phyloP scores from a whole-genome alignment of 2,329 filamentous ascomycete genomes.

The Beauveria sp. region DNA sequence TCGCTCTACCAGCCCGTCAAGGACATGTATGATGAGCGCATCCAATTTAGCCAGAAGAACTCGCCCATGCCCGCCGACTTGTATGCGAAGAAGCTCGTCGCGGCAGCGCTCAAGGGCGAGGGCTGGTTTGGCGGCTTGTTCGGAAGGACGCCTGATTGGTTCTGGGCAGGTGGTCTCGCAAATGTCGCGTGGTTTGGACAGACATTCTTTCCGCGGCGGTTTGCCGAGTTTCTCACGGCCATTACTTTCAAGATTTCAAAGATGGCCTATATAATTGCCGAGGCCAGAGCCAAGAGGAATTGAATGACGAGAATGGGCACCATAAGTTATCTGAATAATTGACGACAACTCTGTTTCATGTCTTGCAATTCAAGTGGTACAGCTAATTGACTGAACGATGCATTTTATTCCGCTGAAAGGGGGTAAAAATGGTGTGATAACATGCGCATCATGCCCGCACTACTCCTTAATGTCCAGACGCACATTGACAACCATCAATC shows the following conservation, averaged over 20 bases:
- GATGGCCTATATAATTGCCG: conserved; percentile 19
- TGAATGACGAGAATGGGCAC: conserved; percentile 1
- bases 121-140: conserved; percentile 19
- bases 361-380: not conserved
- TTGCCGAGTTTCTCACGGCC: conserved; percentile 22
- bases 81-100: conserved; percentile 37
- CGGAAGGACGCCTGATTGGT: conserved; percentile 17
- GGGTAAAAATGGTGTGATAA: not conserved
- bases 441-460: too few relatives aligned
- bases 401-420: not conserved
- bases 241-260: conserved; percentile 23
- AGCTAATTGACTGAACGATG: too few relatives aligned
- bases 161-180: conserved; percentile 7
- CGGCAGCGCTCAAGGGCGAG: conserved; percentile 33
- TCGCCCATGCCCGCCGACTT: conserved; percentile 34
- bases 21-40: conserved; percentile 38
- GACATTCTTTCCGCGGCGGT: conserved; percentile 18
- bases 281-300: conserved; percentile 19
- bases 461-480: not conserved
- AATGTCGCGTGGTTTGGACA: conserved; percentile 2
- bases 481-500: not conserved
- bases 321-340: too few relatives aligned
- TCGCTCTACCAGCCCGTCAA: conserved; percentile 41
- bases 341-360: not conserved
- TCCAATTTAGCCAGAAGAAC: conserved; percentile 42